Percentiles rank a stretch among this genome's conserved stretches.
Evolutionary conservation across 176 grass and related monocot species (phyloP).

Genomic region (Triticum urartu): DNA sequence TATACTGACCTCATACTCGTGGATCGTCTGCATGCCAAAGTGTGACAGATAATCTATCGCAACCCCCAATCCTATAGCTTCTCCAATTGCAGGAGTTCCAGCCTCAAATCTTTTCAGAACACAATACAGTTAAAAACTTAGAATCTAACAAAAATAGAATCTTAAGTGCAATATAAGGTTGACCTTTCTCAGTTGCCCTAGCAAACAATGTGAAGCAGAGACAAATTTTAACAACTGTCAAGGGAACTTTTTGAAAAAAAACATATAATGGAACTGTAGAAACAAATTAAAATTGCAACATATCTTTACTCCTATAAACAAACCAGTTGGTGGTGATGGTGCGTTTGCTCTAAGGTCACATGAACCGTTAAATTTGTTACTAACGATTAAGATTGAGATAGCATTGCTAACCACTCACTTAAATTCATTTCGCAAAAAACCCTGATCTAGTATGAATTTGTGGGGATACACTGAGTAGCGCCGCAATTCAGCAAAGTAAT

Average conservation of each 20-base stretch:
- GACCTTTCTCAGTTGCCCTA: background rate
- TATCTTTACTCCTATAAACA: background rate
- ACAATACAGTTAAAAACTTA: background rate
- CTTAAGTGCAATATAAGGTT: background rate
- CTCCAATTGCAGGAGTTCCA: conserved; percentile 90
- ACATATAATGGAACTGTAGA: background rate
- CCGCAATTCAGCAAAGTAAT: background rate
- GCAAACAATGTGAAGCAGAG: background rate
- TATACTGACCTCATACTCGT: conserved; percentile 73
- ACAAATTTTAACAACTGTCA: background rate
- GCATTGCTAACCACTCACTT: background rate
- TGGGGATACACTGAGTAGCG: background rate
- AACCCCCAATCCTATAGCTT: conserved; percentile 81
- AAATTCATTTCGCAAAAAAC: background rate
- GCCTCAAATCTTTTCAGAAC: conserved; percentile 74
- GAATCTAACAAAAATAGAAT: too few species aligned
- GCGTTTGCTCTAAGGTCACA: background rate
- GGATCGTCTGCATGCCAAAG: conserved; percentile 77
- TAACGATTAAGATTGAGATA: background rate
- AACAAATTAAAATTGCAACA: background rate
- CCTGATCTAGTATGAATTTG: background rate
- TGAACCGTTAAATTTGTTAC: background rate
- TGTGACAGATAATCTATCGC: conserved; percentile 82
- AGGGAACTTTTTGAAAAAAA: background rate
- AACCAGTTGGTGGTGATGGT: background rate